Evolutionary conservation across 2,329 filamentous ascomycete species (phyloP), one percentile per base, ranked within the genome.

Genomic region (Aspergillus glaucus): DNA sequence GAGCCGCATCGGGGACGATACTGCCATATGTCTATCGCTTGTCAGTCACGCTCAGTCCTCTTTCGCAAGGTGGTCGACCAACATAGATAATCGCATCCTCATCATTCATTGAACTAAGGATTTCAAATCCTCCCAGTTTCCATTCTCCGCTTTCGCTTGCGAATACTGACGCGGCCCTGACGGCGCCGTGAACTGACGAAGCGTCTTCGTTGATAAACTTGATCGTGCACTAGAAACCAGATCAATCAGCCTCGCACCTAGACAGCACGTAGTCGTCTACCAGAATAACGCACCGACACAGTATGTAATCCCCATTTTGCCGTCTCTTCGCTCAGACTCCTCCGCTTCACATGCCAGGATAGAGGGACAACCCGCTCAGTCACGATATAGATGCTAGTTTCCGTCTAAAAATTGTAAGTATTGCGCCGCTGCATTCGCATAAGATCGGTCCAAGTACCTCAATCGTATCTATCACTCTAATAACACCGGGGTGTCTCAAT

Each of bases 201-300:
- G 91, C 93, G 57, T 98, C 93, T 43, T 87, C 84, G 62, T 98
- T 98, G 67, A 98, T 88, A 64, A 98, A 98, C 62, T 93, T 95
- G 57, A 97, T 72, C 0, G 93, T 97, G 65, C 89, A 87, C 84
- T 91, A 45, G 34, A 36, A 26, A 44, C 14, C 42, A 26, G 6
- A 32, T 30, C 30, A 48, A 26, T 4, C 21, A 48, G 6, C 1
- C 36, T 24, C 28, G 21, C 9, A 21, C 14, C 26, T 24, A 12
- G 7, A 5, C 45, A 30, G 26, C 8, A 44, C 15, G 3, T 21
- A 10, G 21, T 14, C 21, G 26, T 9, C 5, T 32, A 6, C 1
- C 28, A 28, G 3, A 21, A 2, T 9, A 22, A 53, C 71, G 52
- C 78, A 90, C 87, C 57, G 93, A 90, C 55, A 97, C 75, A 59